Evolutionary conservation across 192 early-diverging fungal genomes (phyloP), one percentile per base, ranked within the genome.

Genomic region (Coemansia sp.): DNA sequence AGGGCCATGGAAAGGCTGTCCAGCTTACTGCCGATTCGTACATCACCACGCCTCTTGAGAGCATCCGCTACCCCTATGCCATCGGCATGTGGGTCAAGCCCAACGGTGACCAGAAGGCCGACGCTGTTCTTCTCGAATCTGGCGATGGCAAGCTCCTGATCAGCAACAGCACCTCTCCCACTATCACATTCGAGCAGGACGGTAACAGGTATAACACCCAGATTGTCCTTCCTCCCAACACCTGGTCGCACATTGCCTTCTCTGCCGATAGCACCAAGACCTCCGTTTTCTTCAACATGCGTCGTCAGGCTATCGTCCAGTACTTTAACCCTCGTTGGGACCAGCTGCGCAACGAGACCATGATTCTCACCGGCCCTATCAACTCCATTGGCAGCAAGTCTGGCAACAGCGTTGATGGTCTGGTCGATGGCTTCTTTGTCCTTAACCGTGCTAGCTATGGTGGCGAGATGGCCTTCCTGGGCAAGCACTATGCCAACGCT

Each of bases 31-130:
- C 63, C 32, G 57, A 69, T 48, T 72, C 75, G 28, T 77, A 57
- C 67, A 69, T 77, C 34, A 65, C 49, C 18, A 77, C 75, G n/a
- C 75, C 75, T 3, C 50, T 77, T 0, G 75, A 77, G 48, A 64
- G 66, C 63, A 77, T 77, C 36, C 16, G 45, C 33, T 77, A 77
- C 48, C 75, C 75, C 45, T 77, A 77, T 28, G 62, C 75, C n/a
- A 61, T 77, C 49, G 75, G 66, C 20, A 61, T 77, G 66, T 77
- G 75, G 75, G 63, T 77, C 32, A 77, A 77, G 69, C 75, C 75
- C 42, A 69, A 50, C 49, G 75, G 69, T 22, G 61, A 65, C 16
- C 76, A 78, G 67, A 32, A 56, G 48, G 33, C 66, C 49, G 63
- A 78, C 22, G 76, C 70, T 16, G 76, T 72, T 10, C 48, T 78